Evolutionary conservation across 108 stramenopile species (phyloP).

Genomic region (Ochromonas danica): DNA sequence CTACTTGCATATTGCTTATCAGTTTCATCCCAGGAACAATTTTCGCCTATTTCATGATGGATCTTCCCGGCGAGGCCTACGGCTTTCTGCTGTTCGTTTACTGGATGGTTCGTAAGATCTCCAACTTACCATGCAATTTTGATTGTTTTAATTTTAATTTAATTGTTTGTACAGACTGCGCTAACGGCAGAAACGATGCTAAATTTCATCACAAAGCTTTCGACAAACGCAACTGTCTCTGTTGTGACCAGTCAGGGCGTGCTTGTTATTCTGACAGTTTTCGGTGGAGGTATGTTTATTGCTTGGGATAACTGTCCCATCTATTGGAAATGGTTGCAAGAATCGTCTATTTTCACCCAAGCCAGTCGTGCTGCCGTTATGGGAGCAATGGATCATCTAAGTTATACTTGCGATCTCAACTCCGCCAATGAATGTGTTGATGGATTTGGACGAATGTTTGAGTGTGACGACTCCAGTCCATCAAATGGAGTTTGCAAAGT

Average conservation of each 20-base stretch:
- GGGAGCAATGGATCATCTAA: slow-evolving; percentile 6
- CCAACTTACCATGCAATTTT: background rate
- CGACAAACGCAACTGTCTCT: slow-evolving; percentile 40
- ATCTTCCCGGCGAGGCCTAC: slow-evolving; percentile 40
- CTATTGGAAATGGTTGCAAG: slow-evolving; percentile 50
- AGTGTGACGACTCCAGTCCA: slow-evolving; percentile 6
- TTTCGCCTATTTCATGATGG: slow-evolving; percentile 50
- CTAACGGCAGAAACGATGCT: slow-evolving; percentile 42
- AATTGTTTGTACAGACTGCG: too few species aligned
- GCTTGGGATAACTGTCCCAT: slow-evolving; percentile 43
- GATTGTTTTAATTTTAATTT: background rate
- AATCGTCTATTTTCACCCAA: slow-evolving; percentile 43
- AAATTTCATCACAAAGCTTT: slow-evolving; percentile 18
- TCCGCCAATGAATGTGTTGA: background rate
- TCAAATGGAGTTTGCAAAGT: background rate
- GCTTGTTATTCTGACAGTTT: slow-evolving; percentile 44
- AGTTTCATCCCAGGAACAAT: slow-evolving; percentile 42
- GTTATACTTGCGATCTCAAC: background rate
- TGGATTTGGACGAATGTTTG: background rate
- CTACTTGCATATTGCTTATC: slow-evolving; percentile 39
- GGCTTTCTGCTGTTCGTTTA: slow-evolving; percentile 42
- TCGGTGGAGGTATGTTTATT: slow-evolving; percentile 46
- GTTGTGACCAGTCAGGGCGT: slow-evolving; percentile 42
- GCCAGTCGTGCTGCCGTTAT: slow-evolving; percentile 38
- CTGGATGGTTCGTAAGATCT: slow-evolving; percentile 29